Base-by-base conservation (phyloP, 176 grass and related monocot species). In the Bothriochloa decipiens region DNA sequence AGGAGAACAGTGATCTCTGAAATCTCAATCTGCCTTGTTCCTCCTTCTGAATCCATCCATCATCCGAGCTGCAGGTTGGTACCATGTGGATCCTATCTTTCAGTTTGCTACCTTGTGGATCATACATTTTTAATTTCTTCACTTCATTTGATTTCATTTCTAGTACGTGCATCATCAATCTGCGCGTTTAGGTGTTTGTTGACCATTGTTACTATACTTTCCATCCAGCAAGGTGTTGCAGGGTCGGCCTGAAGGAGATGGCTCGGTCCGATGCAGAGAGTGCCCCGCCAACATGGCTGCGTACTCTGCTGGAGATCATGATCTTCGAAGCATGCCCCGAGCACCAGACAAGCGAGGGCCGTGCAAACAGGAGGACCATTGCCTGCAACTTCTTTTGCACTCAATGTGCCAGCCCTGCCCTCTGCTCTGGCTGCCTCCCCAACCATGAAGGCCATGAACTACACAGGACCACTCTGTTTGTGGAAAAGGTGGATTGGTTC, bases 261-360 rank as follows among this genome's bases (percentile, higher is more conserved):
- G 72, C 27, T 4, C 16, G 8, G 0, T 7, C 8, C 0, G 15
- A 74, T 9, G 26, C 1, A 0, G 1, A 6, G 16, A 7, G 15
- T 16, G 23, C 14, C 7, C 45, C 26, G 1, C 86, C 10, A 32
- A 32, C 29, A 65, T 87, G 86, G 79, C 27, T 87, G 50, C 4
- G 2, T 0, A 22, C 7, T 10, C 22, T 87, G 28, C 37, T 87
- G 7, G 40, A 10, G 29, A 65, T 65, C 0, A 14, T 0, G 22
- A 82, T 87, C 86, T 82, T 87, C 28, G 3, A 39, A 11, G 22
- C 50, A 28, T 82, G 79, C 72, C 11, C 52, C 17, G 0, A 18
- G 4, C 79, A 82, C 79, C 4, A 10, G 0, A 2, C 12, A 13
- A 11, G 22, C n/a, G 2, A 43, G 2, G 7, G 40, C 41, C 29